phyloP scores from a whole-genome alignment of 768 basidiomycete species.

The Tylopilus felleus region DNA sequence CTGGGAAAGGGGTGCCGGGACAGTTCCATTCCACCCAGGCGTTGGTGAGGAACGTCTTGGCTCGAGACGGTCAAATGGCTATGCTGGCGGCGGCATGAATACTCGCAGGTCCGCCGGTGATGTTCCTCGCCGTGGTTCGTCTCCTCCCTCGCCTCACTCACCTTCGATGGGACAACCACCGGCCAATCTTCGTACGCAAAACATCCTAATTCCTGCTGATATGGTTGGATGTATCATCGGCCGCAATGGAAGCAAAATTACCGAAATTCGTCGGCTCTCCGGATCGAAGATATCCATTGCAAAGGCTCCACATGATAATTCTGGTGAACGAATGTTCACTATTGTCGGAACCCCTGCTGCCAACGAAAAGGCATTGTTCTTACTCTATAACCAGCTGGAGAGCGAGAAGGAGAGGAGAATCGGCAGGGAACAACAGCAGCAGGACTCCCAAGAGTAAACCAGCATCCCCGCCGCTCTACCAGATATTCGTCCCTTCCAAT shows the following conservation, averaged over 20 bases:
- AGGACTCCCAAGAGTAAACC: slow-evolving; percentile 55
- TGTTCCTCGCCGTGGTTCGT: slow-evolving; percentile 40
- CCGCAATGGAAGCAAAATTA: slow-evolving; percentile 96
- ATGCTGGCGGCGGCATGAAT: slow-evolving; percentile 44
- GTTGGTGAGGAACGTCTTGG: slow-evolving; percentile 65
- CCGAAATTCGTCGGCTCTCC: slow-evolving; percentile 96
- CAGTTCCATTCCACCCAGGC: slow-evolving; percentile 94
- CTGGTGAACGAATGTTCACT: slow-evolving; percentile 99
- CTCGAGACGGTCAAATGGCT: slow-evolving; percentile 51
- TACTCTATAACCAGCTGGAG: slow-evolving; percentile 95
- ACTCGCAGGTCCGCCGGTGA: slow-evolving; percentile 70
- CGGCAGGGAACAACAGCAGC: slow-evolving; percentile 77
- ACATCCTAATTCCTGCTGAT: slow-evolving; percentile 98
- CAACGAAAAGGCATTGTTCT: slow-evolving; percentile 96
- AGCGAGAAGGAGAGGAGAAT: slow-evolving; percentile 94
- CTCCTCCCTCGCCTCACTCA: slow-evolving; percentile 34
- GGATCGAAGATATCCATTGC: slow-evolving; percentile 99
- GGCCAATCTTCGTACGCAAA: slow-evolving; percentile 93
- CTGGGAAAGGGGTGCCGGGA: slow-evolving; percentile 92
- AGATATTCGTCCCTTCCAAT: not conserved
- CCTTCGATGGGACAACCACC: slow-evolving; percentile 54
- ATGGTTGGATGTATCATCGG: slow-evolving; percentile 99
- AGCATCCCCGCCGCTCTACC: not conserved
- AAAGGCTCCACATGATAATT: slow-evolving; percentile 98
- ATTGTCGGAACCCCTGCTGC: slow-evolving; percentile 95